Evolutionary conservation across 257 asterid genomes (phyloP).

Genomic region (Solanum sparsipilum): DNA sequence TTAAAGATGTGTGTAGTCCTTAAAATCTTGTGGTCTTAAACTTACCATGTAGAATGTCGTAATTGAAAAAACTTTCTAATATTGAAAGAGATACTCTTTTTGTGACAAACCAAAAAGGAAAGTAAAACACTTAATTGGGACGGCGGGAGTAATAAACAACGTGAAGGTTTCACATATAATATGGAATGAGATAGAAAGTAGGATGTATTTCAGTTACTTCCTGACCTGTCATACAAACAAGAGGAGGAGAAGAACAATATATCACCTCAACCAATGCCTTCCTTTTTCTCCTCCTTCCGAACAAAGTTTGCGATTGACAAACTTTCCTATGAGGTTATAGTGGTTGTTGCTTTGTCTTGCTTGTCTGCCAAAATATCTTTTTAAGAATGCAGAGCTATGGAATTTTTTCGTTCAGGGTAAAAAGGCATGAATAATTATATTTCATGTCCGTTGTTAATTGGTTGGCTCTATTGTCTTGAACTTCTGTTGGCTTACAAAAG

Average conservation of each 20-base stretch:
- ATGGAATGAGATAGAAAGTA: not conserved
- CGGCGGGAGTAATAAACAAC: not conserved
- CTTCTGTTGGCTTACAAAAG: not conserved
- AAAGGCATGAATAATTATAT: not conserved
- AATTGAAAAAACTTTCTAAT: not conserved
- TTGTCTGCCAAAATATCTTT: not conserved
- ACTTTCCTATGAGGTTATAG: not conserved
- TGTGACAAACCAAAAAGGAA: not conserved
- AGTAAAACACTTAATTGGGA: not conserved
- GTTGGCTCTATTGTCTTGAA: not conserved
- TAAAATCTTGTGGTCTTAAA: not conserved
- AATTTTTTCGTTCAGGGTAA: not conserved
- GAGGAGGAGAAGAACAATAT: not conserved
- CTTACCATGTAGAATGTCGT: not conserved
- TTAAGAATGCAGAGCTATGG: not conserved
- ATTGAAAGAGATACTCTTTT: not conserved
- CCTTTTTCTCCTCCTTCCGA: not conserved
- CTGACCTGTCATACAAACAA: not conserved
- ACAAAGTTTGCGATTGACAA: not conserved
- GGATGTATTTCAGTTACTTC: not conserved
- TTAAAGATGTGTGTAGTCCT: not conserved
- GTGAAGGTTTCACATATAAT: not conserved
- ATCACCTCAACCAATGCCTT: not conserved
- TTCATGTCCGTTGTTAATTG: not conserved
- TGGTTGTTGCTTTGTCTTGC: not conserved